These are phyloP conservation scores for Crucibulum laeve DNA, from an alignment of 768 basidiomycete species.

Conservation along the genomic window DNA sequence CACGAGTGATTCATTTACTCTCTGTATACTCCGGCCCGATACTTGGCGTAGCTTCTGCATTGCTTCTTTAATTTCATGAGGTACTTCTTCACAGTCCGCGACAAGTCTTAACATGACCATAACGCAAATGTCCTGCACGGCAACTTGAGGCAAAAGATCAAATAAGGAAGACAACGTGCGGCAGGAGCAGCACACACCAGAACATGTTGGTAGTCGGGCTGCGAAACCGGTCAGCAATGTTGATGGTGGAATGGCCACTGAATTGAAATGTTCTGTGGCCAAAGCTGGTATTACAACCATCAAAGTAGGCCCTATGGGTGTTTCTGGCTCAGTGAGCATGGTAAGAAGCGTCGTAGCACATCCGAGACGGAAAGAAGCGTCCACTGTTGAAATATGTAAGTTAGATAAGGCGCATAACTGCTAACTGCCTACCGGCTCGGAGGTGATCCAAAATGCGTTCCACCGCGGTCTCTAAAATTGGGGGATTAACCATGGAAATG, in stretches of 20 bases:
- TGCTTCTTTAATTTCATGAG: constrained; percentile 33
- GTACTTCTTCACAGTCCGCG: constrained; percentile 52
- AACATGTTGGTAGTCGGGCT: constrained; percentile 16
- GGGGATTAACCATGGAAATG: constrained; percentile 20
- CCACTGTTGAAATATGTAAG: constrained; percentile 25
- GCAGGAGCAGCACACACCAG: constrained; percentile 7
- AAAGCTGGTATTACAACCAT: constrained; percentile 68
- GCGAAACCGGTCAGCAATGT: constrained; percentile 10
- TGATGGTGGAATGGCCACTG: constrained; percentile 11
- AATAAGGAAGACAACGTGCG: not conserved
- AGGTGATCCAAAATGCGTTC: constrained; percentile 50
- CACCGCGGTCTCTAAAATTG: constrained; percentile 53
- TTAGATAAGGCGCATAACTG: constrained; percentile 1
- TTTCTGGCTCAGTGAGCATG: constrained; percentile 32
- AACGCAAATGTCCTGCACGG: constrained; percentile 70
- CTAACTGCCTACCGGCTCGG: constrained; percentile 37
- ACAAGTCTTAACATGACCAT: constrained; percentile 67
- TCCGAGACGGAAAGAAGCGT: constrained; percentile 32
- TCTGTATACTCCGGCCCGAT: constrained; percentile 51
- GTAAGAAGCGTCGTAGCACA: constrained; percentile 43
- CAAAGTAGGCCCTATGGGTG: constrained; percentile 46
- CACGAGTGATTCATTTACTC: constrained; percentile 31
- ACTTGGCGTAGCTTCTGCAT: constrained; percentile 40
- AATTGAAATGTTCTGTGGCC: constrained; percentile 33
- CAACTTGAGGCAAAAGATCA: constrained; percentile 29